These are phyloP conservation scores for Suillus bovinus DNA, from an alignment of 768 basidiomycete genomes.

Conservation along the genomic window DNA sequence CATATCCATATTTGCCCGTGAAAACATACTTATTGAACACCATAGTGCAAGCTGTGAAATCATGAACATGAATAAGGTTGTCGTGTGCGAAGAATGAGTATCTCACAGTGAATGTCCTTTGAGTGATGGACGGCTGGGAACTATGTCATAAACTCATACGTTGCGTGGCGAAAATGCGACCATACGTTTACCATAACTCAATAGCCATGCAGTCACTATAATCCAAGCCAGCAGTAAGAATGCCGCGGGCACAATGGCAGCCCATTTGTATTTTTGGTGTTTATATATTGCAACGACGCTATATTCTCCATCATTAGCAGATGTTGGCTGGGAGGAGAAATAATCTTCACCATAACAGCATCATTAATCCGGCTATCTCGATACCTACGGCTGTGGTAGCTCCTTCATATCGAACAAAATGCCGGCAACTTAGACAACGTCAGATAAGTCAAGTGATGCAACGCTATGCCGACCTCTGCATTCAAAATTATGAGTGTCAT, in stretches of 20 bases:
- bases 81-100: constrained; percentile 17
- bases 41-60: constrained; percentile 40
- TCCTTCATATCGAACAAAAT: constrained; percentile 54
- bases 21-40: constrained; percentile 33
- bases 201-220: constrained; percentile 54
- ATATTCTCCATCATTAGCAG: background rate
- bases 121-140: constrained; percentile 16
- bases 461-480: background rate
- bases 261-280: background rate
- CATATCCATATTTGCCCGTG: background rate
- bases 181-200: constrained; percentile 51
- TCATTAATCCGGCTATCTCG: constrained; percentile 41
- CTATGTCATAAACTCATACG: constrained; percentile 1
- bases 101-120: constrained; percentile 15
- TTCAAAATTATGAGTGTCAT: constrained; percentile 6
- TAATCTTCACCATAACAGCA: constrained; percentile 41
- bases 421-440: constrained; percentile 36
- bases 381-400: constrained; percentile 43
- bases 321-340: background rate
- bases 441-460: background rate
- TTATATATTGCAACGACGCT: constrained; percentile 23
- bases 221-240: constrained; percentile 44
- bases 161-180: constrained; percentile 6
- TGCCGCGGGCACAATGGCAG: constrained; percentile 14
- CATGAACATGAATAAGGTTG: constrained; percentile 25